phyloP scores from a whole-genome alignment of 495 filamentous ascomycete genomes.

The Sabuloglossum arenarium region DNA sequence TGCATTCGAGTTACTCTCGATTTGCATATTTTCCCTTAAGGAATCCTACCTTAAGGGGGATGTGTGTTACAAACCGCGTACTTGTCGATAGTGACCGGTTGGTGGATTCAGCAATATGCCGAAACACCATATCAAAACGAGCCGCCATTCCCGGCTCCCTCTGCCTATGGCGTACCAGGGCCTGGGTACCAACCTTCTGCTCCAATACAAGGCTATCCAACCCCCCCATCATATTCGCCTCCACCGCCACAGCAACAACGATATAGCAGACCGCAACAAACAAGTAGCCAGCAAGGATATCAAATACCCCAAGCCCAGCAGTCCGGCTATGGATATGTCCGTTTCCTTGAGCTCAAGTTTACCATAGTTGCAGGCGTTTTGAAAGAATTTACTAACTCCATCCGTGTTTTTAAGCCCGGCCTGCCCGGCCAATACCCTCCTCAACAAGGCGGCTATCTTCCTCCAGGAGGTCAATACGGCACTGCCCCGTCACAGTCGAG shows the following conservation, averaged over 20 bases:
- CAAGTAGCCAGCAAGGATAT: not conserved
- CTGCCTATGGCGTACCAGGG: constrained; percentile 1
- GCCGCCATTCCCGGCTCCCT: constrained; percentile 2
- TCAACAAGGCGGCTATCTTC: not conserved
- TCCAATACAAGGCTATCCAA: not conserved
- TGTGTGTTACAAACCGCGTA: constrained; percentile 5
- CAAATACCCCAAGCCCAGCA: constrained; percentile 1
- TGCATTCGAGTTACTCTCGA: constrained; percentile 1
- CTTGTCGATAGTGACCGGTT: constrained; percentile 6
- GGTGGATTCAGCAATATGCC: constrained; percentile 5
- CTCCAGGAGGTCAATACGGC: constrained; percentile 8
- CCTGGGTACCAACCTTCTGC: not conserved
- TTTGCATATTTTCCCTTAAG: not conserved
- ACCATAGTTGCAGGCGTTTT: not conserved
- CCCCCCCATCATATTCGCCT: constrained; percentile 6
- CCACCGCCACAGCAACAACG: constrained; percentile 8
- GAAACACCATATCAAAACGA: not conserved
- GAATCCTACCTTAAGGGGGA: not conserved
- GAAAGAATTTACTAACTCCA: not conserved
- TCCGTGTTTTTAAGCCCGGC: not conserved
- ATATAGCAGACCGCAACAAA: constrained; percentile 4
- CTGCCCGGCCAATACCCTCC: constrained; percentile 10
- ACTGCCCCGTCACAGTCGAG: constrained; percentile 8
- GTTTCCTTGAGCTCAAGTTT: not conserved
- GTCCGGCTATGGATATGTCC: not conserved